phyloP scores from a whole-genome alignment of 225 moss, liverwort and hornwort genomes.

The Physcomitrium patens region DNA sequence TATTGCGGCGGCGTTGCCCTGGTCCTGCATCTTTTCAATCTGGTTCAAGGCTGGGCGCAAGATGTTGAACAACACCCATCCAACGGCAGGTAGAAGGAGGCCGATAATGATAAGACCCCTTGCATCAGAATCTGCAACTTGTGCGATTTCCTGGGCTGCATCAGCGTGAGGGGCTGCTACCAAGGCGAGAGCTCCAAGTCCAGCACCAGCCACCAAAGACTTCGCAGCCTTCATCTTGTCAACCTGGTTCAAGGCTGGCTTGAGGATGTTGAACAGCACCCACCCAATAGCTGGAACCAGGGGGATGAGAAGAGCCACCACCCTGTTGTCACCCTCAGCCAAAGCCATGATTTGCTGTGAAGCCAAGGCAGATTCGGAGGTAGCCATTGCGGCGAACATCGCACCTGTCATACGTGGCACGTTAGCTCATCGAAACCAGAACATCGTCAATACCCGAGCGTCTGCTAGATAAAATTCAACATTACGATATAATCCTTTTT shows the following conservation, averaged over 20 bases:
- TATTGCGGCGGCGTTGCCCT: neutral
- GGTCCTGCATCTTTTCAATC: conserved; percentile 47
- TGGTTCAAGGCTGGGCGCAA: conserved; percentile 63
- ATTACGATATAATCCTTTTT: too few relatives aligned
- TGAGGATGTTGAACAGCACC: conserved; percentile 92
- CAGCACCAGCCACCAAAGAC: conserved; percentile 77
- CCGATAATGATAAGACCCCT: conserved; percentile 61
- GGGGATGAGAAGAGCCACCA: conserved; percentile 65
- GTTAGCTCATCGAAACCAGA: too few relatives aligned
- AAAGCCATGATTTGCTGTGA: conserved; percentile 87
- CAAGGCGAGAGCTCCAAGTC: conserved; percentile 66
- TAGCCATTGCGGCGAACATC: conserved; percentile 85
- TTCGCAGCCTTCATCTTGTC: conserved; percentile 72
- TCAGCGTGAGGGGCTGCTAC: conserved; percentile 71
- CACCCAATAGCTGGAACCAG: conserved; percentile 89
- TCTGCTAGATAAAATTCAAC: too few relatives aligned
- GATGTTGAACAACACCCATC: conserved; percentile 74
- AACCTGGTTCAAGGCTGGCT: conserved; percentile 90
- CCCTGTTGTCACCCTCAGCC: conserved; percentile 77
- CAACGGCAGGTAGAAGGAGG: conserved; percentile 52
- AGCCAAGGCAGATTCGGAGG: conserved; percentile 82
- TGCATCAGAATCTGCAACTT: conserved; percentile 46
- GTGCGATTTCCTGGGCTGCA: conserved; percentile 67
- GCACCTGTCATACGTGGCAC: conserved; percentile 51
- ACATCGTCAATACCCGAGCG: too few relatives aligned